Conservation (phyloP, 768 basidiomycete genomes). For the Mycena amicta region DNA sequence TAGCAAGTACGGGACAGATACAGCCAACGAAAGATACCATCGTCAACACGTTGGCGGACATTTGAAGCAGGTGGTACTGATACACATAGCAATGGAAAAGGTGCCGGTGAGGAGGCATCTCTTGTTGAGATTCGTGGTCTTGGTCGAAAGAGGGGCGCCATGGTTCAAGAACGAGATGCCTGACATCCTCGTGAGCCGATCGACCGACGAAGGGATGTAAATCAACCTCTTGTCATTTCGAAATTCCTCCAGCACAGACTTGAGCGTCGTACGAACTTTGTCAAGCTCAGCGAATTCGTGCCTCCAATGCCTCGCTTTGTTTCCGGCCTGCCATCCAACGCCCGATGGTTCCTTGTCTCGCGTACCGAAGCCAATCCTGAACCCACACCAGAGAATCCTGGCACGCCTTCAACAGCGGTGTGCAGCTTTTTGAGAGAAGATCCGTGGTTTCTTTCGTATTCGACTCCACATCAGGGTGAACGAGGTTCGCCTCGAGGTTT, state of each 20-base stretch:
- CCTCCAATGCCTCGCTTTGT: conserved; percentile 33
- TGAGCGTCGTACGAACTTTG: conserved; percentile 39
- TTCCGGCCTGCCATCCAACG: conserved; percentile 38
- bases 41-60: conserved; percentile 38
- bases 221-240: conserved; percentile 52
- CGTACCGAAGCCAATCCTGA: conserved; percentile 52
- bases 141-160: conserved; percentile 56
- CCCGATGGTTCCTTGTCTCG: conserved; percentile 37
- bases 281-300: conserved; percentile 40
- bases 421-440: conserved; percentile 55
- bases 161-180: conserved; percentile 59
- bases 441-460: conserved; percentile 45
- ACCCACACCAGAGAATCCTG: conserved; percentile 41
- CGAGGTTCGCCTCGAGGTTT: conserved; percentile 61
- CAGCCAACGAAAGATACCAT: conserved; percentile 36
- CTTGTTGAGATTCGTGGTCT: conserved; percentile 31
- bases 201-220: neutral
- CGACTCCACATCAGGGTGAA: conserved; percentile 48
- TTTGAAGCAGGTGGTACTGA: conserved; percentile 56
- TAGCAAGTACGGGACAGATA: neutral
- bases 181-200: conserved; percentile 17
- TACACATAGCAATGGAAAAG: conserved; percentile 78
- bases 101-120: conserved; percentile 64
- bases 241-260: conserved; percentile 46
- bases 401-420: conserved; percentile 51